Conservation (phyloP, 768 basidiomycete species). For the Lyophyllum atratum region DNA sequence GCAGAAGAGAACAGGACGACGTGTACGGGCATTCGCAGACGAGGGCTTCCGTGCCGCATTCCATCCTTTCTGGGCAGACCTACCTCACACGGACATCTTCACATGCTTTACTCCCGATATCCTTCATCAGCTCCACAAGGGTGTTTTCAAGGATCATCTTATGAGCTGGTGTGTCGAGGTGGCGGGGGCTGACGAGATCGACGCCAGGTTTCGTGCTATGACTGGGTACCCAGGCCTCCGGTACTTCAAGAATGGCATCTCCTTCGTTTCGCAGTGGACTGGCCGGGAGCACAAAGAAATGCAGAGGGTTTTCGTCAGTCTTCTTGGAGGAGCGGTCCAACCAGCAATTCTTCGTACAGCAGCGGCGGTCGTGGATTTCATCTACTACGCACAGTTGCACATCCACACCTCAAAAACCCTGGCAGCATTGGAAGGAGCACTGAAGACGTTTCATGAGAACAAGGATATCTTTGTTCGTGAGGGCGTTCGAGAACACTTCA, state of each 20-base stretch:
- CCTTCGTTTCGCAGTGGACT: conserved; percentile 2
- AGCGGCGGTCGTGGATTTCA: conserved; percentile 31
- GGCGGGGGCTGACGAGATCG: conserved; percentile 27
- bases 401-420: conserved; percentile 25
- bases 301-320: conserved; percentile 24
- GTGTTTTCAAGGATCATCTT: conserved; percentile 47
- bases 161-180: conserved; percentile 26
- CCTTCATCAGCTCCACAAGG: conserved; percentile 53
- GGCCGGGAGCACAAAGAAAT: conserved; percentile 13
- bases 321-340: not conserved
- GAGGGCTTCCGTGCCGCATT: conserved; percentile 15
- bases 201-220: conserved; percentile 34
- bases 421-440: conserved; percentile 15
- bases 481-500: conserved; percentile 28
- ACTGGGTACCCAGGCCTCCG: conserved; percentile 16
- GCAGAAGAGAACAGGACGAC: not conserved
- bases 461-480: conserved; percentile 26
- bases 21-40: conserved; percentile 9
- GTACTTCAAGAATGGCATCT: conserved; percentile 7
- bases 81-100: conserved; percentile 45
- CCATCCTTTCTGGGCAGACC: conserved; percentile 39
- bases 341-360: conserved; percentile 12
- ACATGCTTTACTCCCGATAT: conserved; percentile 40
- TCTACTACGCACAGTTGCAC: conserved; percentile 23
- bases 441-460: conserved; percentile 24